Evolutionary conservation across 805 yeast species (phyloP).

Genomic region (Candida rishiriensis): DNA sequence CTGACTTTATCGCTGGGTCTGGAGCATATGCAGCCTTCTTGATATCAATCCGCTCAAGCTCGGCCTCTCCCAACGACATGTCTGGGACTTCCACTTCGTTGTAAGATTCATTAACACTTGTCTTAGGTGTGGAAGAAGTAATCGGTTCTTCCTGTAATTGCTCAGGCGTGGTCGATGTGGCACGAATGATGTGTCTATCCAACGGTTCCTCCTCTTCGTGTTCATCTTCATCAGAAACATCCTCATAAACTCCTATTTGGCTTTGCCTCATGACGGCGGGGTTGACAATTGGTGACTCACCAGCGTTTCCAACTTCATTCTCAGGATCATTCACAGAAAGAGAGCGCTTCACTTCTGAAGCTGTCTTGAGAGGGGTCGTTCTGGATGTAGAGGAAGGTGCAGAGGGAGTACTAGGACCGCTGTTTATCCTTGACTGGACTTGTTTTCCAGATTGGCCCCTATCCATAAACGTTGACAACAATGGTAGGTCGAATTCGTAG

Average conservation of each 20-base stretch:
- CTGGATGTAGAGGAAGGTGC: not conserved
- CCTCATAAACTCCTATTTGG: constrained; percentile 17
- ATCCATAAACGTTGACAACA: constrained; percentile 25
- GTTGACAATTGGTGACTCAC: constrained; percentile 4
- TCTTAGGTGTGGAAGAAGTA: constrained; percentile 9
- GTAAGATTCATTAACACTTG: not conserved
- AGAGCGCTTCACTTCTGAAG: not conserved
- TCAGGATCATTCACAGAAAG: not conserved
- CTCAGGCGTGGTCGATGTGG: not conserved
- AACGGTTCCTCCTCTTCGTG: not conserved
- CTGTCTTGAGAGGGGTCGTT: not conserved
- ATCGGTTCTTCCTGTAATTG: constrained; percentile 2
- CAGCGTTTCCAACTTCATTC: not conserved
- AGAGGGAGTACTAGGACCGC: not conserved
- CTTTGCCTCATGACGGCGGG: constrained; percentile 11
- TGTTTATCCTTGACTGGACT: not conserved
- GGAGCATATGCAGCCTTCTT: not conserved
- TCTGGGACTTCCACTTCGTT: not conserved
- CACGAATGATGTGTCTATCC: not conserved
- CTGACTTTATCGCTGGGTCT: not conserved
- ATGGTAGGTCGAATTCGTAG: constrained; percentile 31
- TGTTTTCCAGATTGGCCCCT: constrained; percentile 3
- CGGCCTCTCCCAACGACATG: not conserved
- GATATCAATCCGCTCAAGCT: not conserved
- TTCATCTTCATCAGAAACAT: constrained; percentile 12